phyloP scores from a whole-genome alignment of 2,329 filamentous ascomycete genomes.

The Akanthomyces uredinophilus region DNA sequence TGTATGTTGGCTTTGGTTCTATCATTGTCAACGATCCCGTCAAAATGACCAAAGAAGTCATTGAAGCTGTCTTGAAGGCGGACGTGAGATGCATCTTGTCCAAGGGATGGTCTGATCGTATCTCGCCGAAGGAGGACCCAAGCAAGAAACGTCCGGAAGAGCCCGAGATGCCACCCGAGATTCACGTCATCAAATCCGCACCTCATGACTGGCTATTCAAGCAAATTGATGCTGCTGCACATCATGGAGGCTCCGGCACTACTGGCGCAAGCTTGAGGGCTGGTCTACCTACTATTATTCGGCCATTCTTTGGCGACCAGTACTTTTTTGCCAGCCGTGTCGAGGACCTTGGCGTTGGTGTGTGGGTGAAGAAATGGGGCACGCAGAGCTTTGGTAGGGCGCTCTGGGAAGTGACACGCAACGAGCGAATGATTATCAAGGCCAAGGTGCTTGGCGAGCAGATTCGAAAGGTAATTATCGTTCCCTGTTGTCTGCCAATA shows the following conservation, averaged over 20 bases:
- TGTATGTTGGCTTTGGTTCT: constrained; percentile 95
- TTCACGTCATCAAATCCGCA: constrained; percentile 81
- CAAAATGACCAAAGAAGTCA: constrained; percentile 85
- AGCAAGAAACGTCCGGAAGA: constrained; percentile 51
- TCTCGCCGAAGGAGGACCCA: constrained; percentile 42
- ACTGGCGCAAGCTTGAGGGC: constrained; percentile 89
- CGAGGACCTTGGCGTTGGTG: constrained; percentile 88
- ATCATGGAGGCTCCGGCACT: constrained; percentile 92
- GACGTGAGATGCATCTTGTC: constrained; percentile 92
- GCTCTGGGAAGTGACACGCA: constrained; percentile 86
- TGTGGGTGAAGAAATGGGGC: constrained; percentile 84
- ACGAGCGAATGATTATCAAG: constrained; percentile 85
- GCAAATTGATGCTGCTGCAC: constrained; percentile 88
- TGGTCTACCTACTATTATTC: constrained; percentile 88
- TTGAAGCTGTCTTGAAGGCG: constrained; percentile 84
- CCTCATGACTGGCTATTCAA: constrained; percentile 96
- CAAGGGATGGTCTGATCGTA: constrained; percentile 92
- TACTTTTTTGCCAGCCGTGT: constrained; percentile 91
- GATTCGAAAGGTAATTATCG: constrained; percentile 68
- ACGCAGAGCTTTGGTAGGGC: constrained; percentile 79
- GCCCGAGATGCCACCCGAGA: constrained; percentile 68
- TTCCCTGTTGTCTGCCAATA: background rate
- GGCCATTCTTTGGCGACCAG: constrained; percentile 96
- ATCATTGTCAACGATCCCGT: constrained; percentile 89
- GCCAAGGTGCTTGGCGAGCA: constrained; percentile 76